Evolutionary conservation across 2,329 filamentous ascomycete species (phyloP), one percentile per base, ranked within the genome.

Genomic region (Mycogone perniciosa): DNA sequence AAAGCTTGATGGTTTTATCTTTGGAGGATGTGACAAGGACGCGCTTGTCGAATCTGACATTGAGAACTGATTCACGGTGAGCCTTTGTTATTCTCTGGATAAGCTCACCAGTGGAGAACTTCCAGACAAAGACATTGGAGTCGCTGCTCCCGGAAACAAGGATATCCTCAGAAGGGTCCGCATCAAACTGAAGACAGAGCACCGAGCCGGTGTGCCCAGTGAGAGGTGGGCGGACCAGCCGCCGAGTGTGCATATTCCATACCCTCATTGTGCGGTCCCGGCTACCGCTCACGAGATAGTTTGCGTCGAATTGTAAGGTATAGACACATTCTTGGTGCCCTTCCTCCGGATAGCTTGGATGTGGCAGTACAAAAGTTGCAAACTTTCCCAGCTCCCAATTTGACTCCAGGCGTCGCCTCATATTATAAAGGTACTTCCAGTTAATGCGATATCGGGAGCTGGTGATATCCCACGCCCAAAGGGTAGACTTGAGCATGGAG

Each of bases 1-100:
- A 99, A 13, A 99, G 84, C 68, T 96, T 96, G 75, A 99, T 96
- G 0, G 86, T 86, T 67, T 91, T 95, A 68, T 99, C 93, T 67
- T 99, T 99, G 44, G 92, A 97, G 62, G 93, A 97, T 0, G 93
- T 99, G 9, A 97, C 89, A 4, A 99, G 76, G 56, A 95, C 95
- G 7, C 89, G 82, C 57, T 89, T 85, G 64, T 97, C 91, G 59
- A 97, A 99, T 54, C 88, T 82, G 51, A 99, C 82, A 62, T 97
- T 97, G 11, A 99, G 74, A 0, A 99, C 91, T 0, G 92, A 96
- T 67, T 99, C 93, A 31, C 77, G 74, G 65, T 99, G 93, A 0
- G 92, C 92, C 41, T 81, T 76, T 1, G 76, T 76, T 31, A 97
- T 80, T 51, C 83, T 83, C 61, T 91, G 87, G 9, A 97, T 69